Evolutionary conservation across 139 green algal genomes (phyloP).

Genomic region (Micromonas commoda): DNA sequence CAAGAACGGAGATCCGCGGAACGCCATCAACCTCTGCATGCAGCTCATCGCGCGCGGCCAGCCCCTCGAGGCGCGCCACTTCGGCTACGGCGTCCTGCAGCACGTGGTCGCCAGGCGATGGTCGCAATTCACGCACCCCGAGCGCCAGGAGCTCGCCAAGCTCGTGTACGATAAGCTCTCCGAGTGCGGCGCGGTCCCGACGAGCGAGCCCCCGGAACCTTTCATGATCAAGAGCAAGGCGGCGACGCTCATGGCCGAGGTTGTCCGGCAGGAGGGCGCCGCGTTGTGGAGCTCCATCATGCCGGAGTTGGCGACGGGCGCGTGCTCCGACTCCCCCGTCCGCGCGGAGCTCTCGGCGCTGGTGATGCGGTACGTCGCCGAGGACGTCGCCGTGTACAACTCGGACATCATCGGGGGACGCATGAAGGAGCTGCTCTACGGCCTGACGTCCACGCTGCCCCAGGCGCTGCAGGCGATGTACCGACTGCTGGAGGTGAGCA

Average conservation of each 20-base stretch:
- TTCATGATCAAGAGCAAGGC: slow-evolving; percentile 20
- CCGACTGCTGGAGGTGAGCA: not conserved
- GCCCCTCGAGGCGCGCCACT: slow-evolving; percentile 1
- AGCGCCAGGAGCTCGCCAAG: not conserved
- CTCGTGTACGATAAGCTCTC: not conserved
- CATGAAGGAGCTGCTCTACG: slow-evolving; percentile 7
- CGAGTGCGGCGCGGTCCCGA: not conserved
- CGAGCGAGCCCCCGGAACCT: not conserved
- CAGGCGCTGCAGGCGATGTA: not conserved
- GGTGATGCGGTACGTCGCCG: slow-evolving; percentile 8
- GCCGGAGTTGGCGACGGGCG: not conserved
- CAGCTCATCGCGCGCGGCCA: not conserved
- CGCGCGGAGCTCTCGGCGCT: not conserved
- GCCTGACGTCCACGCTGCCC: slow-evolving; percentile 1
- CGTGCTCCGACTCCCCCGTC: not conserved
- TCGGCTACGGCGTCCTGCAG: slow-evolving; percentile 15
- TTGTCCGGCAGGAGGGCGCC: not conserved
- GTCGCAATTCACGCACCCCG: not conserved
- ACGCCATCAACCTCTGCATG: not conserved
- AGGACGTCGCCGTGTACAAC: slow-evolving; percentile 17
- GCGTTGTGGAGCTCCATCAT: not conserved
- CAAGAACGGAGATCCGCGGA: not conserved
- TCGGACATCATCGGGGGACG: not conserved
- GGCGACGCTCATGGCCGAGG: slow-evolving; percentile 17
- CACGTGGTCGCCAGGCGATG: not conserved